Base-by-base conservation (phyloP, 2,329 filamentous ascomycete species). In the Sarocladiaceae sp. region DNA sequence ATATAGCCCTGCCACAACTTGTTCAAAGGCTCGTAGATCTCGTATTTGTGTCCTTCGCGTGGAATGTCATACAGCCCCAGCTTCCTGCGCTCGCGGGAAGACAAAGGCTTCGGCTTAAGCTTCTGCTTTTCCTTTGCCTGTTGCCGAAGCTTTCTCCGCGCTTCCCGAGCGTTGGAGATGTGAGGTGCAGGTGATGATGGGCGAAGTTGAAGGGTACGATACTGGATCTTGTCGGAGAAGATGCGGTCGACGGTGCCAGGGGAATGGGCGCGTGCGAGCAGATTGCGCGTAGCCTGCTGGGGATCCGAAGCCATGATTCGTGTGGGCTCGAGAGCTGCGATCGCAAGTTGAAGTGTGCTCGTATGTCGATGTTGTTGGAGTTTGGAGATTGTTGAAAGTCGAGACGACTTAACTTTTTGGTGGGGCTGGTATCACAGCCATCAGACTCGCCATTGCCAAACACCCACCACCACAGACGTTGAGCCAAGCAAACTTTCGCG, bases 1-100 rank as follows among this genome's bases (percentile, higher is more conserved):
- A 94, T 87, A 68, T 99, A 99, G 3, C 81, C 84, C 33, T 84
- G 70, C 94, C 94, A 99, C 57, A 99, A 74, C 15, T 69, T 68
- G 65, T 95, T 83, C 58, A 99, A 71, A 0, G 87, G 87, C 59
- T 84, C 79, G 66, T 94, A 97, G 28, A 93, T 78, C 4, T 76
- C 76, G 63, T 95, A 95, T 35, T 62, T 66, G 29, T 71, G 69
- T 52, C 86, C 82, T 31, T 78, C 71, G 54, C 82, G 82, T 0
- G 88, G 86, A 5, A 97, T 78, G 11, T 88, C 81, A 70, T 95
- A 86, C 15, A 97, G 75, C 11, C 84, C 82, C 0, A 91, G 76
- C 4, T 72, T 73, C 13, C 91, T 85, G 59, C 92, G 90, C 64
- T 94, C 81, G 20, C 86, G 83, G 1, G 91, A 87, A 1, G 90